Percentiles rank a stretch among this genome's conserved stretches.
These are phyloP conservation scores for Candida frijolesensis DNA, from an alignment of 1,139 yeast species.

Conservation along the genomic window DNA sequence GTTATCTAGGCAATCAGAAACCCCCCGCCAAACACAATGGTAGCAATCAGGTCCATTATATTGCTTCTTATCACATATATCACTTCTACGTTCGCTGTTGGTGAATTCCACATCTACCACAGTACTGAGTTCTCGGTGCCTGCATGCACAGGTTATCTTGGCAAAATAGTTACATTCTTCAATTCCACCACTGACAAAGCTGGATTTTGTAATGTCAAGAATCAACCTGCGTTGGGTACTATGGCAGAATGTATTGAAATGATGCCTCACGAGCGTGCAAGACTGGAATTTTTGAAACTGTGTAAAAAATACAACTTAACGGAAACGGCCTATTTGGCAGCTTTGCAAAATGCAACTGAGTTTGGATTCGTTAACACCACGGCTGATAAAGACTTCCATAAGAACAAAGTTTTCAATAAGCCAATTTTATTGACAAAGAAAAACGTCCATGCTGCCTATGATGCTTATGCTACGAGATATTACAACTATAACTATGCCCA, in stretches of 20 bases:
- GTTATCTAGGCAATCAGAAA: not conserved
- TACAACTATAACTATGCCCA: conserved; percentile 46
- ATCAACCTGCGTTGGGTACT: conserved; percentile 44
- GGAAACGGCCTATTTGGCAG: conserved; percentile 25
- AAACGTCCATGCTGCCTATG: conserved; percentile 32
- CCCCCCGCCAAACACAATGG: conserved; percentile 1
- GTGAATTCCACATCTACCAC: conserved; percentile 16
- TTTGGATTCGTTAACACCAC: conserved; percentile 28
- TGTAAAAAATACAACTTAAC: conserved; percentile 32
- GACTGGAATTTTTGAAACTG: conserved; percentile 25
- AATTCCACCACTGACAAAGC: conserved; percentile 25
- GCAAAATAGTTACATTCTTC: conserved; percentile 25
- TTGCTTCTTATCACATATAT: not conserved
- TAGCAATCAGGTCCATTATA: not conserved
- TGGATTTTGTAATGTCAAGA: conserved; percentile 33
- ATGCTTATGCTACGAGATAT: conserved; percentile 42
- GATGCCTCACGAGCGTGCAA: conserved; percentile 26
- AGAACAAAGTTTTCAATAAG: conserved; percentile 27
- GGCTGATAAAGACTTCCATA: conserved; percentile 30
- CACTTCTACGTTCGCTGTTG: conserved; percentile 3
- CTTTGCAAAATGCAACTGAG: conserved; percentile 42
- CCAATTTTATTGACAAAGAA: conserved; percentile 31
- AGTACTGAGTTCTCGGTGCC: conserved; percentile 20
- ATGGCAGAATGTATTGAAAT: conserved; percentile 37
- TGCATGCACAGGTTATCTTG: conserved; percentile 33